A percentile compares a stretch with the other conserved stretches of the same genome.
These are phyloP conservation scores for Rhodotorula mucilaginosa DNA, from an alignment of 1,284 basidiomycete species.

Conservation along the genomic window DNA sequence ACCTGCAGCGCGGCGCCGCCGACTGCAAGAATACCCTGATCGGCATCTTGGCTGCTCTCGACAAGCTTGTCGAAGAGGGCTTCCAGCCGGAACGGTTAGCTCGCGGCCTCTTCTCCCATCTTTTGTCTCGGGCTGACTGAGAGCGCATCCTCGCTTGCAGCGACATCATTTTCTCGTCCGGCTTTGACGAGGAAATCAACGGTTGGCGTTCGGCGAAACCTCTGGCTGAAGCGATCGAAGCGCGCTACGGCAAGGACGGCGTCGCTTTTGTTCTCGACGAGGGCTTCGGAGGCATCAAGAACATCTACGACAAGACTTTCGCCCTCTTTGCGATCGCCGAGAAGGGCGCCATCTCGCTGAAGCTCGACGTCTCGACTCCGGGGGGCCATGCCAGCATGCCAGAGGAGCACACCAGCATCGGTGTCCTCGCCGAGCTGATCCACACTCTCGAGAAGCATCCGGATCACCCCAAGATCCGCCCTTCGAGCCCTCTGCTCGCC, in stretches of 20 bases:
- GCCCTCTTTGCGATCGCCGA: conserved; percentile 53
- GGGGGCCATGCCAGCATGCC: conserved; percentile 45
- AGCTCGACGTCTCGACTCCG: conserved; percentile 40
- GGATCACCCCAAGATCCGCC: conserved; percentile 47
- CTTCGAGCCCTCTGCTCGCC: conserved; percentile 51
- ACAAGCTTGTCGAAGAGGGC: conserved; percentile 53
- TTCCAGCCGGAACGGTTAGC: conserved; percentile 49
- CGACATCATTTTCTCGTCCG: conserved; percentile 62
- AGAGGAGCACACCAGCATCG: conserved; percentile 54
- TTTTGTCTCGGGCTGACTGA: no score
- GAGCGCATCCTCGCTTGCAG: conserved; percentile 38
- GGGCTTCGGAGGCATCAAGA: conserved; percentile 50
- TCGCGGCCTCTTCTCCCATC: not conserved
- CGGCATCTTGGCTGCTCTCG: conserved; percentile 53
- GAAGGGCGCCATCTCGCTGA: conserved; percentile 49
- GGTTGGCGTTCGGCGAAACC: conserved; percentile 61
- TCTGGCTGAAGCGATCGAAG: conserved; percentile 56
- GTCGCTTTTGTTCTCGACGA: conserved; percentile 61
- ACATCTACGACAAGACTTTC: conserved; percentile 48
- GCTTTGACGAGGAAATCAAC: conserved; percentile 68
- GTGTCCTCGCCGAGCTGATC: conserved; percentile 60
- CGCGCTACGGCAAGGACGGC: conserved; percentile 60
- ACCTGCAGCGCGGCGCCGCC: conserved; percentile 48
- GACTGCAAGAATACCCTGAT: conserved; percentile 53
- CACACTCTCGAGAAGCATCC: conserved; percentile 60